A percentile compares a stretch with the other conserved stretches of the same genome.
phyloP scores from a whole-genome alignment of 352 stramenopile genomes.

The Globisporangium takayamanum region DNA sequence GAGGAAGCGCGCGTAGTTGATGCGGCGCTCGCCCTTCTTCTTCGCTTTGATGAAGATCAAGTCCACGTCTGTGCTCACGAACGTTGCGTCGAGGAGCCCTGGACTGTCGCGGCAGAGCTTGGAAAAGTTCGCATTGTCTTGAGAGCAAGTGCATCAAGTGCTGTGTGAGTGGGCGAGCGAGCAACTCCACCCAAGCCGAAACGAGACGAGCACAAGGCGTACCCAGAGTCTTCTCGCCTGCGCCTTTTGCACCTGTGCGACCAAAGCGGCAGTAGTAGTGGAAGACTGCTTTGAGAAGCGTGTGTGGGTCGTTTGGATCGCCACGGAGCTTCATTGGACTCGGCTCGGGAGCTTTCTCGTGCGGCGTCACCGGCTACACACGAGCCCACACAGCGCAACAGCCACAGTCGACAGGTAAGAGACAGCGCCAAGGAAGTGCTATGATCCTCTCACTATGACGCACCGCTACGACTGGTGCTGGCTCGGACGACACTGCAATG shows the following conservation, averaged over 20 bases:
- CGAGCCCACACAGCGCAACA: not conserved
- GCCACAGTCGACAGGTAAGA: not conserved
- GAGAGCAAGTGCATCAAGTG: not conserved
- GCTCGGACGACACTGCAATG: conserved; percentile 9
- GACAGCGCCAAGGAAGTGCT: not conserved
- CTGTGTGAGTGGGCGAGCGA: not conserved
- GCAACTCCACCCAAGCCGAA: no score
- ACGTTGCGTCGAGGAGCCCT: conserved; percentile 40
- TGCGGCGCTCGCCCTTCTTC: conserved; percentile 76
- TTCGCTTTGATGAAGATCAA: conserved; percentile 86
- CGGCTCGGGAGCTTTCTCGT: conserved; percentile 13
- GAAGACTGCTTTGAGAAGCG: conserved; percentile 72
- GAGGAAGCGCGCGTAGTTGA: conserved; percentile 82
- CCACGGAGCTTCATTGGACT: conserved; percentile 37
- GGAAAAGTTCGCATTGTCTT: conserved; percentile 82
- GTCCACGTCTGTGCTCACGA: conserved; percentile 77
- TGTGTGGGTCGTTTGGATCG: conserved; percentile 76
- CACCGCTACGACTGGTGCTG: conserved; percentile 9
- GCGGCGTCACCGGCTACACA: conserved; percentile 8
- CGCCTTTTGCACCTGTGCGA: conserved; percentile 54
- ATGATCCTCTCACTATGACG: not conserved
- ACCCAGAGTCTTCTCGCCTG: conserved; percentile 65
- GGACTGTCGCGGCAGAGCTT: conserved; percentile 81
- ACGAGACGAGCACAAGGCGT: conserved; percentile 4
- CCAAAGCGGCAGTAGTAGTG: conserved; percentile 86